A percentile compares a stretch with the other conserved stretches of the same genome.
phyloP scores from a whole-genome alignment of 208 protist genomes.

The Trypanosoma lewisi region DNA sequence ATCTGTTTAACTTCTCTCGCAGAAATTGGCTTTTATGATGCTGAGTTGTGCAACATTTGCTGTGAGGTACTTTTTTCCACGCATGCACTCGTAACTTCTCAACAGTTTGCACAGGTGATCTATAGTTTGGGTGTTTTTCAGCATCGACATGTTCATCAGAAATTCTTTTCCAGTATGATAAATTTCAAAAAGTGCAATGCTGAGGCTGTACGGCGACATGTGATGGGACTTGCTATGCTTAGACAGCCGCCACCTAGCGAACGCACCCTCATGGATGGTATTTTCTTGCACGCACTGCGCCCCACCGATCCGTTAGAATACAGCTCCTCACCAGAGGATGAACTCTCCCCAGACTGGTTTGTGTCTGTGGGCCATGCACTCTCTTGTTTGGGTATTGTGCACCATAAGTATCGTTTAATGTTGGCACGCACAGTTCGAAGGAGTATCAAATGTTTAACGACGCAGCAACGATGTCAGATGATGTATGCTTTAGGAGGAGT shows the following conservation, averaged over 20 bases:
- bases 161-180: conserved; percentile 72
- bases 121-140: conserved; percentile 82
- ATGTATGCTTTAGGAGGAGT: conserved; percentile 72
- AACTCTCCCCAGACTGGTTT: conserved; percentile 68
- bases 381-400: conserved; percentile 59
- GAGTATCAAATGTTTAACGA: conserved; percentile 47
- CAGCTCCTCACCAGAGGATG: conserved; percentile 28
- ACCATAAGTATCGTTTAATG: conserved; percentile 83
- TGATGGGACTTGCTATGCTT: conserved; percentile 83
- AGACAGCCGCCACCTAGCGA: conserved; percentile 63
- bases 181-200: conserved; percentile 68
- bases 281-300: conserved; percentile 84
- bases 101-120: conserved; percentile 79
- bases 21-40: conserved; percentile 78
- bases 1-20: conserved; percentile 73
- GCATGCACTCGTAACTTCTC: conserved; percentile 65
- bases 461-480: conserved; percentile 69
- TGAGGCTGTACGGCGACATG: conserved; percentile 52
- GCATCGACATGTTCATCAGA: conserved; percentile 81
- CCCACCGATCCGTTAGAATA: conserved; percentile 29
- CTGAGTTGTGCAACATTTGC: conserved; percentile 75
- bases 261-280: conserved; percentile 53
- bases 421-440: conserved; percentile 58
- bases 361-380: conserved; percentile 80
- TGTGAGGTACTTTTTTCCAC: conserved; percentile 70